Conservation (phyloP, 495 filamentous ascomycete species). For the Neurospora sp. region DNA sequence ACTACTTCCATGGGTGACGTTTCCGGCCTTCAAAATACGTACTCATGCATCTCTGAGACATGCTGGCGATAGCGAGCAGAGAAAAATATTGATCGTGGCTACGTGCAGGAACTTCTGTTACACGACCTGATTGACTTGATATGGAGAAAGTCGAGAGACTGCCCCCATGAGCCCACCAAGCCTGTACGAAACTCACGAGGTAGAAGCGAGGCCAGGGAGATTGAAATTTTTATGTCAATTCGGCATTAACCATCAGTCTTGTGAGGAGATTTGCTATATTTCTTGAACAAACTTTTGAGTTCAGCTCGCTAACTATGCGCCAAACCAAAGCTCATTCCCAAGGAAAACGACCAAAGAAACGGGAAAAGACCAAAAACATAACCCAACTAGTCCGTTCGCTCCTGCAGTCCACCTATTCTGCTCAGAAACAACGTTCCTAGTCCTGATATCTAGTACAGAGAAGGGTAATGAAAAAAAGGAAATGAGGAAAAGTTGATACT, state of each 20-base stretch:
- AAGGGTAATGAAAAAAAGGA: background rate
- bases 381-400: background rate
- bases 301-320: background rate
- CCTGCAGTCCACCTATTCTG: background rate
- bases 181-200: background rate
- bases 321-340: background rate
- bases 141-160: background rate
- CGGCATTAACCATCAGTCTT: background rate
- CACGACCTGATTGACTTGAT: background rate
- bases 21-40: background rate
- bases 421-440: background rate
- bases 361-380: background rate
- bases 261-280: background rate
- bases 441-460: background rate
- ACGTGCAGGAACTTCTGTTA: background rate
- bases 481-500: background rate
- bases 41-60: background rate
- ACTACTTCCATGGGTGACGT: background rate
- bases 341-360: background rate
- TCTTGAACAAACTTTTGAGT: background rate
- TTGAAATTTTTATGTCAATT: background rate
- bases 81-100: background rate
- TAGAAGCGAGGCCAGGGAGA: background rate
- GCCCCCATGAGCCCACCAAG: background rate
- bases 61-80: background rate